Evolutionary conservation across 495 filamentous ascomycete genomes (phyloP), one percentile per base, ranked within the genome.

Genomic region (Hyaloscypha bicolor): DNA sequence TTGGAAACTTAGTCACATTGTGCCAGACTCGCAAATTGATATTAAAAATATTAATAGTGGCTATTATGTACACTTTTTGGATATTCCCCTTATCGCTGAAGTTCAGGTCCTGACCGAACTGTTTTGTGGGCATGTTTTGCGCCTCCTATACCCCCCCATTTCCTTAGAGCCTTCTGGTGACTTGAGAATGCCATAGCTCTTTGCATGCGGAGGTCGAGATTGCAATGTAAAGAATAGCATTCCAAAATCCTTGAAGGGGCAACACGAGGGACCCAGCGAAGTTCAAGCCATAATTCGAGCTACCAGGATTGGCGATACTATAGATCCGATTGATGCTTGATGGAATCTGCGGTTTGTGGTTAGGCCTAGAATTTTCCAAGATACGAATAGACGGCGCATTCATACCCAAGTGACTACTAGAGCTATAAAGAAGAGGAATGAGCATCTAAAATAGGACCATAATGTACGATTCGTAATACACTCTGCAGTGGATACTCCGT

Each of bases 331-430:
- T 53, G 22, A 53, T 53, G 51, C 51, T 53, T 53, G 51, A 53
- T n/a, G 51, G 51, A 16, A 53, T 53, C 51, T 53, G 22, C 22
- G 6, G 22, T 29, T 21, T n/a, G 51, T 2, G 2, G 19, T 21
- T n/a, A 21, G 22, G 51, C 19, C 16, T 53, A 29, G 51, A 53
- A 8, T n/a, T 3, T 53, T 29, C 19, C 51, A n/a, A 53, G 51
- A 29, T 29, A 9, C 2, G 19, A 53, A 53, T n/a, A 29, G 51
- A n/a, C 2, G 19, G 51, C 19, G 51, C 19, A n/a, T 21, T 21
- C 51, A 53, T 53, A 53, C 51, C 51, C 51, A 53, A 29, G 51
- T 53, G 51, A 53, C 51, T 29, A 53, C 51, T 53, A 53, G 51
- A 29, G 51, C 51, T 53, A 53, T 29, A 53, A 53, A 29, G 4